Evolutionary conservation across 2,329 filamentous ascomycete genomes (phyloP), one percentile per base, ranked within the genome.

Genomic region (Aspergillus neotritici): DNA sequence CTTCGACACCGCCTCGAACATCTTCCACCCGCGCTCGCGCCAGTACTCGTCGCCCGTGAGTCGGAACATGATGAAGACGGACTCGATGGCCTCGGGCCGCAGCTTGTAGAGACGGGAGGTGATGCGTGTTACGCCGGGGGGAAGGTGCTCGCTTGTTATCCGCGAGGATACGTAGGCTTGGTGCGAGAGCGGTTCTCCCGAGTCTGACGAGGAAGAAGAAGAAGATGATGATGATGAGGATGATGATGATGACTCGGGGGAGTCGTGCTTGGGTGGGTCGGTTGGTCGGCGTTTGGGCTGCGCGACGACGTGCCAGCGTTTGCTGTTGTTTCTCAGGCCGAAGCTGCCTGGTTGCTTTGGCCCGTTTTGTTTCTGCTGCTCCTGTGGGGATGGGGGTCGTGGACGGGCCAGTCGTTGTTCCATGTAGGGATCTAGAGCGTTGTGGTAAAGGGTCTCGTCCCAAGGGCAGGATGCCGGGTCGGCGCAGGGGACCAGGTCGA

Each of bases 31-130:
- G 58, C 80, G 80, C 45, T 84, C 76, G 57, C 79, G 79, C 75
- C 81, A 84, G 37, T 72, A 68, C 1, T 71, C 53, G 50, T 86
- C 79, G 17, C 84, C 85, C 0, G 84, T 88, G 46, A 87, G 72
- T 44, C 85, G 78, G 62, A 84, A 87, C 72, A 91, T 79, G 58
- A 87, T 78, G 63, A 87, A 91, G 4, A 93, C 78, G 11, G 81
- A 85, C 68, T 91, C 86, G 41, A 91, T 87, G 2, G 86, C 86
- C 66, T 91, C 86, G 14, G 86, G 86, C 6, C 69, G 58, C 60
- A 74, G 53, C 28, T 67, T 60, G 50, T 71, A 74, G 43, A 67
- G 58, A 3, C 63, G 56, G 9, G 55, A 55, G 1, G 52, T 50
- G 31, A 74, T 65, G 28, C 60, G 60, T 8, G 63, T 64, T 49